Percentiles rank a stretch among this genome's conserved stretches.
phyloP scores from a whole-genome alignment of 805 yeast genomes.

The Teunomyces aglyptinius region DNA sequence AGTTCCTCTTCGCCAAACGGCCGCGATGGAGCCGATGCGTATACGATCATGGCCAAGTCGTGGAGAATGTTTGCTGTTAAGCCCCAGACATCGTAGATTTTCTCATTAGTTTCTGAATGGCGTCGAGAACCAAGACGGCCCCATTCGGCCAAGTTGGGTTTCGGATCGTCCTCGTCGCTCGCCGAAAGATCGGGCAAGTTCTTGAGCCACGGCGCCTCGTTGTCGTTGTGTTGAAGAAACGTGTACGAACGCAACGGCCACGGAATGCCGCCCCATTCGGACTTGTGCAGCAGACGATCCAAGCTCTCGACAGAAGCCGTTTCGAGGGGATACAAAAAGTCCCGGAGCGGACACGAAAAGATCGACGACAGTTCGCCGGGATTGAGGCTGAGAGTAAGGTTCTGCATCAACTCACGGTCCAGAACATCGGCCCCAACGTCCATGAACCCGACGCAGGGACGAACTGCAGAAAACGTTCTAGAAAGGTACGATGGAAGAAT shows the following conservation, averaged over 20 bases:
- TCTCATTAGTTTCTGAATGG: conserved; percentile 38
- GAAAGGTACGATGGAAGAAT: conserved; percentile 78
- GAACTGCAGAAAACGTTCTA: conserved; percentile 76
- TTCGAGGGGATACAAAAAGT: conserved; percentile 43
- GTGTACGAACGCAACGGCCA: conserved; percentile 64
- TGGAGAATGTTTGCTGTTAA: conserved; percentile 76
- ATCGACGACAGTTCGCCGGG: conserved; percentile 77
- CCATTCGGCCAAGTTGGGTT: conserved; percentile 23
- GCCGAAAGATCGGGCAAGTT: conserved; percentile 56
- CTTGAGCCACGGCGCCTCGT: conserved; percentile 64
- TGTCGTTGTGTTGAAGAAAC: conserved; percentile 52
- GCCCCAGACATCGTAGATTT: conserved; percentile 77
- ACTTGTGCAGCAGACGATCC: conserved; percentile 31
- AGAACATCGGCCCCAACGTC: conserved; percentile 29
- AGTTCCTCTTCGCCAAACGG: conserved; percentile 65
- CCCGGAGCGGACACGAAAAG: conserved; percentile 68
- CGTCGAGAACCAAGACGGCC: conserved; percentile 41
- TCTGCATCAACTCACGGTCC: conserved; percentile 19
- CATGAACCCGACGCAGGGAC: conserved; percentile 74
- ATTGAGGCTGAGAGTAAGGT: conserved; percentile 50
- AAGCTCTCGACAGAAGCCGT: conserved; percentile 26
- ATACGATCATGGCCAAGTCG: conserved; percentile 60
- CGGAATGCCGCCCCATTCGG: conserved; percentile 70
- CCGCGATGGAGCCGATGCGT: conserved; percentile 16
- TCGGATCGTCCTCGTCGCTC: conserved; percentile 11